Base-by-base conservation (phyloP, 139 green algal genomes). In the Ulvella scutata region DNA sequence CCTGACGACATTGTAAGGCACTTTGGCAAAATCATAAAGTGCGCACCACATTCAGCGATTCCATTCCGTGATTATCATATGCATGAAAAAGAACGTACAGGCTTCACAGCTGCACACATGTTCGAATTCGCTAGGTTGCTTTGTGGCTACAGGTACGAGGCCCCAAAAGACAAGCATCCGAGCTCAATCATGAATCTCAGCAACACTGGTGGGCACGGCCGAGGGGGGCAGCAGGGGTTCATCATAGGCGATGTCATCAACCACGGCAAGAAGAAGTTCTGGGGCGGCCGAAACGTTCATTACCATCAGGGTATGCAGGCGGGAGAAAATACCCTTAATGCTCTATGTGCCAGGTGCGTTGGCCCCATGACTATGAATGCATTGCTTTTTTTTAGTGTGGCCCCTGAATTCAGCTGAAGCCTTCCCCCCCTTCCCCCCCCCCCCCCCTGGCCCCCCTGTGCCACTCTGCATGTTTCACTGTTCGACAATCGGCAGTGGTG, bases 311-410 rank as follows among this genome's bases (percentile, higher is more conserved):
- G 79, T 40, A 80, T 80, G 73, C 35, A 26, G 2, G 85, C 85
- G 2, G 85, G 85, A 0, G 85, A 90, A 43, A 90, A 90, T 80
- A 90, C 85, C 3, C 81, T 90, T 13, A 90, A 90, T 59, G 85
- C 85, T 7, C 67, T 90, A 3, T 88, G 83, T 43, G 75, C 79
- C 2, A 77, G 85, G 51, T 67, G 51, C 51, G 51, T n/a, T n/a
- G n/a, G n/a, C n/a, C n/a, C n/a, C n/a, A n/a, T n/a, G n/a, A n/a
- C n/a, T n/a, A n/a, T n/a, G n/a, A n/a, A n/a, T n/a, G n/a, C n/a
- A n/a, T n/a, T n/a, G n/a, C n/a, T n/a, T n/a, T n/a, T n/a, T n/a
- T n/a, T n/a, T n/a, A n/a, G n/a, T n/a, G n/a, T n/a, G n/a, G n/a
- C n/a, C n/a, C n/a, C n/a, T n/a, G n/a, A n/a, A n/a, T n/a, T n/a